Base-by-base conservation (phyloP, 345 rosid genomes). In the Turritis glabra region DNA sequence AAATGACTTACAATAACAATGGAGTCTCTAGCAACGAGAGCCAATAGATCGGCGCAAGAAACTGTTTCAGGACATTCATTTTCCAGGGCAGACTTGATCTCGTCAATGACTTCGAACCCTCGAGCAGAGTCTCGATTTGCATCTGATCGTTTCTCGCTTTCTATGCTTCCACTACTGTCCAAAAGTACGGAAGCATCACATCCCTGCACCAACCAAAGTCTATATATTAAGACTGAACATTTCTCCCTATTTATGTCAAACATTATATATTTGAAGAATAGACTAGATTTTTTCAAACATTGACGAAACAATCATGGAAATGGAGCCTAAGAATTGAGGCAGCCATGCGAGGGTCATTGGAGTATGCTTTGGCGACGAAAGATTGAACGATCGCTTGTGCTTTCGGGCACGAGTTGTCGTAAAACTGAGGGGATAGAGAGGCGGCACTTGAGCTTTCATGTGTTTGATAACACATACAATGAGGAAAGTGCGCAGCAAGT, bases 301-400 rank as follows among this genome's bases (percentile, higher is more conserved):
- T 80, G 77, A 85, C 96, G 70, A 91, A 89, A 44, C 96, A 89
- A 70, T 89, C 96, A 35, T 86, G 96, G 81, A 89, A 91, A 55
- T 83, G 88, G 37, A 89, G 85, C 77, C 97, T 83, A 47, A 88
- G 77, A 43, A 89, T 37, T 5, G 93, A 89, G 75, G 97, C 96
- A 71, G 82, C 93, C 89, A 85, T 89, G 30, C 93, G 85, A 29
- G 84, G 52, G 22, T 91, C 91, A 44, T 74, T 78, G 0, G 80
- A 75, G 15, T 85, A 76, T 11, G 89, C 93, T 70, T 81, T 77
- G 33, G 80, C 80, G 30, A 91, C 88, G 30, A 75, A 51, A 3
- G 82, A 79, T 70, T 75, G 72, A 9, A 89, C 93, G 19, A 84
- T 88, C 21, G 81, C 61, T 19, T 80, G 73, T 44, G 88, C 83